A percentile compares a stretch with the other conserved stretches of the same genome.
Evolutionary conservation across 139 green algal species (phyloP).

Genomic region (Chlamydomonas sphaeroides): DNA sequence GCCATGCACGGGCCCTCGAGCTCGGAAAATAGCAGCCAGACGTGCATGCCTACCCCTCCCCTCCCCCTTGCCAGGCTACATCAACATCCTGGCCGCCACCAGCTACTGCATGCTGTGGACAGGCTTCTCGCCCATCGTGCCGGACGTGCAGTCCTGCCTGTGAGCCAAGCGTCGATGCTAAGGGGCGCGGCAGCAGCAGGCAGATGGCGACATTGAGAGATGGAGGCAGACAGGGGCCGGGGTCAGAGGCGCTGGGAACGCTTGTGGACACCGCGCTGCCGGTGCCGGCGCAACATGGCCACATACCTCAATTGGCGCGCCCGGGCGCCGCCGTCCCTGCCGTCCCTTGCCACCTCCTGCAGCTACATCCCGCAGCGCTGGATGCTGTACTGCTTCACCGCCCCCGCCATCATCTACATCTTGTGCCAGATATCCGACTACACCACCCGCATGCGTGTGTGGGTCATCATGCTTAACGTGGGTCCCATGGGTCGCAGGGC

Average conservation of each 20-base stretch:
- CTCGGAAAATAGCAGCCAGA: too few species aligned
- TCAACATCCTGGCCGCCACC: conserved; percentile 45
- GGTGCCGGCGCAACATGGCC: too few species aligned
- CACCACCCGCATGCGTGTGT: conserved; percentile 40
- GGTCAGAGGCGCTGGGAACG: too few species aligned
- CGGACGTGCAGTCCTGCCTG: conserved; percentile 49
- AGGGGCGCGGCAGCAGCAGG: too few species aligned
- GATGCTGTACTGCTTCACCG: conserved; percentile 53
- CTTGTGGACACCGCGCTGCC: too few species aligned
- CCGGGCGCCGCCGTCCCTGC: background rate
- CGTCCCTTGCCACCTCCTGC: background rate
- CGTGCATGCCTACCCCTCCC: too few species aligned
- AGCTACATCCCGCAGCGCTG: conserved; percentile 57
- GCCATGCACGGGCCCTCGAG: too few species aligned
- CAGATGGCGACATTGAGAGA: too few species aligned
- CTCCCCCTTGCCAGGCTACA: too few species aligned
- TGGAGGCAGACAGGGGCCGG: too few species aligned
- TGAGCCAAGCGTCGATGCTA: too few species aligned
- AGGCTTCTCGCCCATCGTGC: conserved; percentile 47
- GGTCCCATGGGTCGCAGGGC: too few species aligned
- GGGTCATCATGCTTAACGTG: conserved; percentile 52
- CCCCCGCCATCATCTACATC: conserved; percentile 57
- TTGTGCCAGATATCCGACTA: conserved; percentile 53
- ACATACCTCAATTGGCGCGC: background rate
- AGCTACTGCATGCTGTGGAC: conserved; percentile 54